These are phyloP conservation scores for Herpetospermum pedunculosum DNA, from an alignment of 306 rosid species.

Conservation along the genomic window DNA sequence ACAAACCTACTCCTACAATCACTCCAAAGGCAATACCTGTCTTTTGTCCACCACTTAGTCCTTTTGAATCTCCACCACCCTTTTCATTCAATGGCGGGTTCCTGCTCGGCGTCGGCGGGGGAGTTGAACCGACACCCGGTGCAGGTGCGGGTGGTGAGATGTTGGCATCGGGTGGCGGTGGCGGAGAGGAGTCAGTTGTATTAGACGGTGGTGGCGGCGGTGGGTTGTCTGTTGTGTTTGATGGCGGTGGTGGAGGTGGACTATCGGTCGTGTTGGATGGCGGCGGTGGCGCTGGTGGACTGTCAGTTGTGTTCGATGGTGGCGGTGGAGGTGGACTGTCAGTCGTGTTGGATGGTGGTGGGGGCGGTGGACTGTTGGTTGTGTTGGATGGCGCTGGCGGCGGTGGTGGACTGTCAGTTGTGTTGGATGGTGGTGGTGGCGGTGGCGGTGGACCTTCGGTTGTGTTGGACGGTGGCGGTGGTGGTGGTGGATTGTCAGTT, in stretches of 20 bases:
- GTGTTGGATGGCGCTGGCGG: background rate
- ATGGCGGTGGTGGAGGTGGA: background rate
- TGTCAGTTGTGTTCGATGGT: background rate
- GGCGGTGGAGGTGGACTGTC: background rate
- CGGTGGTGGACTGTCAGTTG: background rate
- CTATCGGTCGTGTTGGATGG: background rate
- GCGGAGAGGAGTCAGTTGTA: background rate
- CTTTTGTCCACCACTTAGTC: slow-evolving; percentile 30
- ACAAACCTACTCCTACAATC: slow-evolving; percentile 16
- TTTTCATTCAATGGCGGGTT: background rate
- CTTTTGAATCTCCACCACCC: slow-evolving; percentile 4
- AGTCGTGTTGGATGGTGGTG: background rate
- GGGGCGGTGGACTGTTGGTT: background rate
- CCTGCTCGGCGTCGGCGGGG: background rate
- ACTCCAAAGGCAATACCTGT: slow-evolving; percentile 30
- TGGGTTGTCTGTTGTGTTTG: background rate
- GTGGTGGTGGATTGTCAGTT: background rate
- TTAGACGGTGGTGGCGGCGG: background rate
- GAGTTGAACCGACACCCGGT: background rate
- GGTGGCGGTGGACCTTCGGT: background rate
- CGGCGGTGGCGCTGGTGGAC: background rate
- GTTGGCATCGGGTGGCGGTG: background rate
- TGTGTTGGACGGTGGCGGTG: background rate
- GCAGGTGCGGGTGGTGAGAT: background rate
- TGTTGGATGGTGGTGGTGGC: background rate